These are phyloP conservation scores for Annulohypoxylon maeteangense DNA, from an alignment of 495 filamentous ascomycete genomes.

Conservation along the genomic window DNA sequence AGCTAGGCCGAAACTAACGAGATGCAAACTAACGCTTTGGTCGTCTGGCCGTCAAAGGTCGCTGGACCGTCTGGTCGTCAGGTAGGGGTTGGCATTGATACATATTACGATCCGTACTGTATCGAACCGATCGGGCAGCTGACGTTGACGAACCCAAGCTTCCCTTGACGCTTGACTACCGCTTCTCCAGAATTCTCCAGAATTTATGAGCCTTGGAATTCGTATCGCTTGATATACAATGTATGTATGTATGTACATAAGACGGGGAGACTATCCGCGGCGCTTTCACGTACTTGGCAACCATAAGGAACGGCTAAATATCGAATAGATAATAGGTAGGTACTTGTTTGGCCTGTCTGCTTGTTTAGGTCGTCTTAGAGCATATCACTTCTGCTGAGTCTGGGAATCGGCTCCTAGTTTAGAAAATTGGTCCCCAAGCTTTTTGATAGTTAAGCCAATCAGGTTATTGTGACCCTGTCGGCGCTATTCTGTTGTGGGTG, in stretches of 20 bases:
- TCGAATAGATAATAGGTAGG: background rate
- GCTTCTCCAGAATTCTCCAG: slow-evolving; percentile 8
- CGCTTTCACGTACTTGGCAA: slow-evolving; percentile 7
- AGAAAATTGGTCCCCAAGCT: slow-evolving; percentile 2
- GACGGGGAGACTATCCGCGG: slow-evolving; percentile 24
- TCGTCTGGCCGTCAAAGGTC: too few species aligned
- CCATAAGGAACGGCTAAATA: slow-evolving; percentile 33
- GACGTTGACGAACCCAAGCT: slow-evolving; percentile 30
- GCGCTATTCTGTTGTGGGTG: slow-evolving; percentile 3
- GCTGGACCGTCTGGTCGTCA: slow-evolving; percentile 24
- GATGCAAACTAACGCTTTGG: slow-evolving; percentile 33
- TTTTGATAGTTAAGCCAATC: slow-evolving; percentile 27
- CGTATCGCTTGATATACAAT: slow-evolving; percentile 35
- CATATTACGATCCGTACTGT: slow-evolving; percentile 11
- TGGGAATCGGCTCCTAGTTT: background rate
- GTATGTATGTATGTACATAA: slow-evolving; percentile 1
- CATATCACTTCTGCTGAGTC: background rate
- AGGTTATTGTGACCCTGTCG: slow-evolving; percentile 4
- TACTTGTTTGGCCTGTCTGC: background rate
- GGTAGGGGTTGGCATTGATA: slow-evolving; percentile 12
- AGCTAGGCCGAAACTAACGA: slow-evolving; percentile 36
- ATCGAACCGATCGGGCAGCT: slow-evolving; percentile 18
- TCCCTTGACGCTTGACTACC: slow-evolving; percentile 12
- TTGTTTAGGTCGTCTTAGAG: too few species aligned
- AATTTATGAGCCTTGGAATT: slow-evolving; percentile 31